A percentile compares a stretch with the other conserved stretches of the same genome.
phyloP scores from a whole-genome alignment of 1,284 basidiomycete genomes.

The Erythrobasidium hasegawianum region DNA sequence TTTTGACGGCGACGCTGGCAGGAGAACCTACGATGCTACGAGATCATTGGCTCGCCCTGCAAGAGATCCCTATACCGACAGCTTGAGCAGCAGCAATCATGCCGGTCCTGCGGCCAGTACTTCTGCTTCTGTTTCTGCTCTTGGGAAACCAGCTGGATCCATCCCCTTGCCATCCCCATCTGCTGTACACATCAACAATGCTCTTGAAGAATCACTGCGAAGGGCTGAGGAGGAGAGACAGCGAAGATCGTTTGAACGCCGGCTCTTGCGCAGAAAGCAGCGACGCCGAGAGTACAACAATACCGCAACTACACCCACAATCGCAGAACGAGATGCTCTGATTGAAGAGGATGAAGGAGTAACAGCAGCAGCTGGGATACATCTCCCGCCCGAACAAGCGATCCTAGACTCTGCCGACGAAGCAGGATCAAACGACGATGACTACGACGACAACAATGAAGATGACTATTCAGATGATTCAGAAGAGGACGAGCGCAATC shows the following conservation, averaged over 20 bases:
- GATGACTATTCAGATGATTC: conserved; percentile 60
- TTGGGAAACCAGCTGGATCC: conserved; percentile 1
- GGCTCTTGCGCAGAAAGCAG: conserved; percentile 1
- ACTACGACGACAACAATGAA: conserved; percentile 36
- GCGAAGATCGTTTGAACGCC: conserved; percentile 23
- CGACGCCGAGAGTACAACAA: conserved; percentile 18
- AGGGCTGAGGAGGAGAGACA: conserved; percentile 25
- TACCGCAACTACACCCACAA: neutral
- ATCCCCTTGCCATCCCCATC: conserved; percentile 30
- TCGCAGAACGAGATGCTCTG: neutral
- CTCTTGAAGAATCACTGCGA: conserved; percentile 28
- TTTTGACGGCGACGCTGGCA: neutral
- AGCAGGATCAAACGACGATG: conserved; percentile 12
- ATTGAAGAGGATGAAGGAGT: neutral
- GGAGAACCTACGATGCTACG: neutral
- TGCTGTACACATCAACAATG: conserved; percentile 33
- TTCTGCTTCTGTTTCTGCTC: neutral
- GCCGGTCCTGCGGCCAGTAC: no score
- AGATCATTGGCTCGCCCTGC: neutral
- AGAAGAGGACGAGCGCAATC: conserved; percentile 57
- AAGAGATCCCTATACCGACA: neutral
- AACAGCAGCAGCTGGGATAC: neutral
- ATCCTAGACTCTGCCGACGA: conserved; percentile 7
- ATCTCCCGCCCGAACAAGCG: neutral
- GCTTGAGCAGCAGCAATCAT: no score